Conservation (phyloP, 1,284 basidiomycete genomes). For the Anthracocystis walkeri region DNA sequence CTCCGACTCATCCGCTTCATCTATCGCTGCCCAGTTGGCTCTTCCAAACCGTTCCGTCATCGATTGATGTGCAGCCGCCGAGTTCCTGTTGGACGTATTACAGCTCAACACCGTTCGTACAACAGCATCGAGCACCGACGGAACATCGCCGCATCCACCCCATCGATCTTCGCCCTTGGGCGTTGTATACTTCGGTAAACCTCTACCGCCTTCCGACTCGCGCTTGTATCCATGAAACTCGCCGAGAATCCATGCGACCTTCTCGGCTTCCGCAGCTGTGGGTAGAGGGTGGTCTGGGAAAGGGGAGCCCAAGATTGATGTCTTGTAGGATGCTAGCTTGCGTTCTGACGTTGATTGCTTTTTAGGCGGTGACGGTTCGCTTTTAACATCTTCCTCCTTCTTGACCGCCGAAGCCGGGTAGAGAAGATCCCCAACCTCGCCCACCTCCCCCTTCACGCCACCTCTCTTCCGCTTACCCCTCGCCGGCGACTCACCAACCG, state of each 20-base stretch:
- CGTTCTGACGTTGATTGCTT: slow-evolving; percentile 45
- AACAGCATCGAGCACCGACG: slow-evolving; percentile 76
- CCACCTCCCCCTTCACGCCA: slow-evolving; percentile 14
- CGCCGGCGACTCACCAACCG: slow-evolving; percentile 1
- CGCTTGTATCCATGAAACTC: slow-evolving; percentile 59
- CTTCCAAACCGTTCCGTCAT: slow-evolving; percentile 76
- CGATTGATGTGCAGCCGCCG: slow-evolving; percentile 75
- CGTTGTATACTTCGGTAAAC: slow-evolving; percentile 42
- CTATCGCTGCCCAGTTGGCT: slow-evolving; percentile 76
- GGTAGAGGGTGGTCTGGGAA: slow-evolving; percentile 57
- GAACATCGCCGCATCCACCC: slow-evolving; percentile 59
- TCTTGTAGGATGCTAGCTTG: slow-evolving; percentile 51
- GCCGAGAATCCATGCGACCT: slow-evolving; percentile 59
- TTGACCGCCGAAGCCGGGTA: slow-evolving; percentile 5
- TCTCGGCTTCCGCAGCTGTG: slow-evolving; percentile 53
- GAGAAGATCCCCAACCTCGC: slow-evolving; percentile 19
- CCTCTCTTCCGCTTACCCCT: slow-evolving; percentile 18
- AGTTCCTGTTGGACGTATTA: slow-evolving; percentile 78
- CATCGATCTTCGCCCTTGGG: slow-evolving; percentile 41
- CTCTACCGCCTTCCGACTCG: slow-evolving; percentile 39
- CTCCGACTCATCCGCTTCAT: slow-evolving; percentile 72
- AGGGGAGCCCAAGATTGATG: slow-evolving; percentile 44
- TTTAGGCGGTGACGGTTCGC: slow-evolving; percentile 7
- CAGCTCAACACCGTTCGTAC: slow-evolving; percentile 80
- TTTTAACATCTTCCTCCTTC: slow-evolving; percentile 6